phyloP scores from a whole-genome alignment of 805 yeast species.

The Zygosaccharomyces siamensis region DNA sequence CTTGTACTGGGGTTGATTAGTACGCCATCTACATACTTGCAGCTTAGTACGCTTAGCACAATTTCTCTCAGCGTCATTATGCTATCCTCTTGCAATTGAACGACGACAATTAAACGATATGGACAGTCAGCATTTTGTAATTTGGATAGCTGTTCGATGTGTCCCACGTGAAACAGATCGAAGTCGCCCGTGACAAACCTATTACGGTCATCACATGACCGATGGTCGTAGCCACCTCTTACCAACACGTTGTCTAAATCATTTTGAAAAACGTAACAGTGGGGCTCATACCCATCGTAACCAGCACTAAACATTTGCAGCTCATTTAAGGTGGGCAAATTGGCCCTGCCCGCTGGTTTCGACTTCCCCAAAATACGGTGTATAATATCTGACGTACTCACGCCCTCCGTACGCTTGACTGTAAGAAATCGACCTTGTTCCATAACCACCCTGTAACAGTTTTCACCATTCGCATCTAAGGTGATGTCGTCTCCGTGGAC shows the following conservation, averaged over 20 bases:
- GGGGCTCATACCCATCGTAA: conserved; percentile 48
- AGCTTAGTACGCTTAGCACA: conserved; percentile 80
- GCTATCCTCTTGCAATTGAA: conserved; percentile 64
- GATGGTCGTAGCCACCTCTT: conserved; percentile 13
- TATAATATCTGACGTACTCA: conserved; percentile 91
- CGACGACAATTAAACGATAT: conserved; percentile 52
- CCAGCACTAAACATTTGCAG: conserved; percentile 55
- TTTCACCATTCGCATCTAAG: conserved; percentile 92
- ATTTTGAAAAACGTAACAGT: conserved; percentile 54
- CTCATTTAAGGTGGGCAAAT: conserved; percentile 14
- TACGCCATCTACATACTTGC: conserved; percentile 76
- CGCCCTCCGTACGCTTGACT: conserved; percentile 92
- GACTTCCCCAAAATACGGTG: conserved; percentile 63
- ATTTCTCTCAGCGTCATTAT: conserved; percentile 87
- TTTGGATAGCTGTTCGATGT: conserved; percentile 60
- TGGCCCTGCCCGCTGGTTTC: background rate
- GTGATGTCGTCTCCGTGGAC: conserved; percentile 98
- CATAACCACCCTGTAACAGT: conserved; percentile 81
- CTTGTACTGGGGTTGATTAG: conserved; percentile 40
- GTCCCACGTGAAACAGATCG: conserved; percentile 92
- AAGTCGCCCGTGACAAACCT: conserved; percentile 66
- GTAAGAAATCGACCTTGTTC: conserved; percentile 80
- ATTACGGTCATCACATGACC: background rate
- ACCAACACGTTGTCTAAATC: conserved; percentile 34
- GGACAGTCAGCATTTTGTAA: conserved; percentile 45